These are phyloP conservation scores for Lactarius tabidus DNA, from an alignment of 768 basidiomycete species.

Conservation along the genomic window DNA sequence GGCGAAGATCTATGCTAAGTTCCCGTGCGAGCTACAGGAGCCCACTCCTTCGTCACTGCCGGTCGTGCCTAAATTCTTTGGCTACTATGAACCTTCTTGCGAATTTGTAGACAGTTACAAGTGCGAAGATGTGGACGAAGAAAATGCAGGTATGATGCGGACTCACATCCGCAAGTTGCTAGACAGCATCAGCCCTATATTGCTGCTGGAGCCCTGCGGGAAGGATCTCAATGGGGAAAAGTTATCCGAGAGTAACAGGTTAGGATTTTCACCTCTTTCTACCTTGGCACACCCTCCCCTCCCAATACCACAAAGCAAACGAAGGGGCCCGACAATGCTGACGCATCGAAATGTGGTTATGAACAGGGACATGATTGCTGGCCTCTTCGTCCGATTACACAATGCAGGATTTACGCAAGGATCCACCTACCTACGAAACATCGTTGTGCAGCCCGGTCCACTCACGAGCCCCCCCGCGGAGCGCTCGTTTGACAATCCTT, in stretches of 20 bases:
- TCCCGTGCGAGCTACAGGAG: constrained; percentile 45
- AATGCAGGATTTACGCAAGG: constrained; percentile 37
- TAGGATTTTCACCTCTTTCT: no score
- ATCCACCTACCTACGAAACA: constrained; percentile 42
- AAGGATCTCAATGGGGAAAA: constrained; percentile 30
- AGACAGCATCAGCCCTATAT: constrained; percentile 37
- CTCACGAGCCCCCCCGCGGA: constrained; percentile 31
- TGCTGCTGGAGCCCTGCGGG: constrained; percentile 49
- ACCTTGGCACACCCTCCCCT: neutral
- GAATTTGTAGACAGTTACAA: constrained; percentile 7
- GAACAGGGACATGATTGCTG: constrained; percentile 29
- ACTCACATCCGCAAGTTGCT: no score
- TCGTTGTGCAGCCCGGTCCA: constrained; percentile 42
- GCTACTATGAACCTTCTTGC: constrained; percentile 44
- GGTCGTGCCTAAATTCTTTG: constrained; percentile 60
- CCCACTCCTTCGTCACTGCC: constrained; percentile 49
- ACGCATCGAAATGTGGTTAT: neutral
- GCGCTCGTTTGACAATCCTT: constrained; percentile 33
- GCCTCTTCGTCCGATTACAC: constrained; percentile 42
- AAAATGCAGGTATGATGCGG: neutral
- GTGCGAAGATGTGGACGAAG: neutral
- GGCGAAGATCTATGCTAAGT: constrained; percentile 42
- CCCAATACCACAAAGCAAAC: no score
- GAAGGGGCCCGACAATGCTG: neutral
- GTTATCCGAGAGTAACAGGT: constrained; percentile 12